phyloP scores from a whole-genome alignment of 2,329 filamentous ascomycete genomes.

The Trichoderma koningiopsis region DNA sequence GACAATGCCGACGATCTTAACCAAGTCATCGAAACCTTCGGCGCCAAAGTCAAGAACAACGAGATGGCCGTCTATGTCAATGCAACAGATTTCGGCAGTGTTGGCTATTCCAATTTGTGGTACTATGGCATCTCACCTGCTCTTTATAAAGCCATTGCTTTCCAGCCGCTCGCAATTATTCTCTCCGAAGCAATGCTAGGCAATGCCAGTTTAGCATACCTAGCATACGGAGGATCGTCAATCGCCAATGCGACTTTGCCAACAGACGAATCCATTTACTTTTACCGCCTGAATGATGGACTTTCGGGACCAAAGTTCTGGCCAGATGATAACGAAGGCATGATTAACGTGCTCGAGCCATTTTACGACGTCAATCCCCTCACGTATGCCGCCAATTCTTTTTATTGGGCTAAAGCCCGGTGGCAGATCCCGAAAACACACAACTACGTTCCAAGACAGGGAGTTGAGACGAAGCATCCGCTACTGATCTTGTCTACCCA shows the following conservation, averaged over 20 bases:
- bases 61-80: constrained; percentile 49
- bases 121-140: constrained; percentile 43
- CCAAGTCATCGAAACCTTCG: constrained; percentile 38
- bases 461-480: constrained; percentile 41
- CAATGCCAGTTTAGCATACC: constrained; percentile 43
- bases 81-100: constrained; percentile 41
- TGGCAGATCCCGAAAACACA: constrained; percentile 38
- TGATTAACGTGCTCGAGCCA: constrained; percentile 41
- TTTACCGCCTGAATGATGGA: constrained; percentile 36
- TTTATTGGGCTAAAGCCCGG: constrained; percentile 35
- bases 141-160: constrained; percentile 43
- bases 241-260: not conserved
- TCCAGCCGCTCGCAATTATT: constrained; percentile 41
- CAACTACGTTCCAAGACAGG: constrained; percentile 30
- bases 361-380: constrained; percentile 40
- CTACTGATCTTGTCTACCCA: constrained; percentile 38
- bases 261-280: constrained; percentile 33
- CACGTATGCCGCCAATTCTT: constrained; percentile 36
- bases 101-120: constrained; percentile 43
- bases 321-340: constrained; percentile 37
- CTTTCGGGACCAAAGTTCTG: constrained; percentile 32
- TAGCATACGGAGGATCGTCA: not conserved
- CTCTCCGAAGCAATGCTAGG: constrained; percentile 42
- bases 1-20: constrained; percentile 41
- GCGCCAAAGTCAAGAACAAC: constrained; percentile 40